phyloP scores from a whole-genome alignment of 352 stramenopile species.

The Phytopythium kandeliae region DNA sequence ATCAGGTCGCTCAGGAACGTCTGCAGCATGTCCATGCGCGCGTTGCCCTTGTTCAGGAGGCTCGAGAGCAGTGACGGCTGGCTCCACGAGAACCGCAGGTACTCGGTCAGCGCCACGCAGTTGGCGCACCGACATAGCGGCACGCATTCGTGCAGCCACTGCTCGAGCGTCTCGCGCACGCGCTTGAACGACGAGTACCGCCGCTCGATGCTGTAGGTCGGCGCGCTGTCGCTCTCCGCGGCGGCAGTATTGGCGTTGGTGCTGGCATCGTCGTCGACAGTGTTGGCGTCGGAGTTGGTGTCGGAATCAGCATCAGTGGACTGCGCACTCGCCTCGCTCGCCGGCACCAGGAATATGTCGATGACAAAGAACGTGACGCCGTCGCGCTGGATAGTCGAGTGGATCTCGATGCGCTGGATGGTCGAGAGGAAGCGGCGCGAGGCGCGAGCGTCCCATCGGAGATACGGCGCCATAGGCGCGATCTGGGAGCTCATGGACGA shows the following conservation, averaged over 20 bases:
- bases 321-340: too few relatives aligned
- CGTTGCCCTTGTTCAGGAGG: constrained; percentile 14
- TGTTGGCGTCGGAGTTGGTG: neutral
- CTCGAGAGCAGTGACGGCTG: constrained; percentile 33
- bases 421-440: constrained; percentile 28
- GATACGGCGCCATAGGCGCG: constrained; percentile 19
- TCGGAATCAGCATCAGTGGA: too few relatives aligned
- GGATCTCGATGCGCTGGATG: constrained; percentile 39
- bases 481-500: neutral
- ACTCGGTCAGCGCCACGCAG: constrained; percentile 37
- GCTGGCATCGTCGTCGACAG: too few relatives aligned
- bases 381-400: constrained; percentile 15
- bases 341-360: constrained; percentile 35
- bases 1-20: constrained; percentile 35
- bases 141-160: constrained; percentile 22
- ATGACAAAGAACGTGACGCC: constrained; percentile 33
- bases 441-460: constrained; percentile 15
- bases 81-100: constrained; percentile 28
- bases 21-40: constrained; percentile 29
- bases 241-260: neutral
- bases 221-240: constrained; percentile 4
- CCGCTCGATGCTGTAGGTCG: constrained; percentile 30
- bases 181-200: constrained; percentile 45
- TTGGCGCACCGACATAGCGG: constrained; percentile 23
- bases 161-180: constrained; percentile 24